These are phyloP conservation scores for Allomyces arbusculus DNA, from an alignment of 192 early-diverging fungal species.

Conservation along the genomic window DNA sequence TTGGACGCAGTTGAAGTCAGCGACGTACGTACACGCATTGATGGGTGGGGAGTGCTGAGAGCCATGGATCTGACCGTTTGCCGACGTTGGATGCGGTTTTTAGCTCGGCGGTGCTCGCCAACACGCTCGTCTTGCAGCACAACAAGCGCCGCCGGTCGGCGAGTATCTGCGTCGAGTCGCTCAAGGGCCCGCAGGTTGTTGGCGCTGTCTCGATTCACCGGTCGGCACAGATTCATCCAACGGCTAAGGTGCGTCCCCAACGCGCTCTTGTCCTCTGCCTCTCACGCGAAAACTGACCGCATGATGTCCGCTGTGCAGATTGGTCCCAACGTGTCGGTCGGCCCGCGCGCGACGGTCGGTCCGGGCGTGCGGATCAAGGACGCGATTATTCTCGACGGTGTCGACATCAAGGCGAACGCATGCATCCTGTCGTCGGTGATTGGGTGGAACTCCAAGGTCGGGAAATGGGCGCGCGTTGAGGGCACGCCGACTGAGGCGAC, in stretches of 20 bases:
- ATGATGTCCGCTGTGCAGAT: slow-evolving; percentile 18
- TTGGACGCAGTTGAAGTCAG: slow-evolving; percentile 96
- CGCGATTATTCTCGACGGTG: slow-evolving; percentile 80
- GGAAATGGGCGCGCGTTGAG: slow-evolving; percentile 82
- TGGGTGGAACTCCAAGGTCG: slow-evolving; percentile 86
- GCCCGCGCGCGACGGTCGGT: slow-evolving; percentile 67
- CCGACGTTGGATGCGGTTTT: not conserved
- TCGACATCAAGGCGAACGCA: slow-evolving; percentile 72
- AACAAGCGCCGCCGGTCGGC: slow-evolving; percentile 42
- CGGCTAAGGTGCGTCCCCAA: slow-evolving; percentile 38
- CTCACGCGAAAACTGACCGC: not conserved
- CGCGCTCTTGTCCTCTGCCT: not conserved
- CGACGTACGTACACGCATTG: slow-evolving; percentile 43
- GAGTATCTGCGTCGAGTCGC: slow-evolving; percentile 15
- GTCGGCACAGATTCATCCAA: slow-evolving; percentile 76
- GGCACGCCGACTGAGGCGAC: slow-evolving; percentile 40
- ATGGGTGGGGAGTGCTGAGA: too few species aligned
- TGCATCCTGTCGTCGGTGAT: slow-evolving; percentile 74
- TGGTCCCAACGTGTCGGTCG: slow-evolving; percentile 91
- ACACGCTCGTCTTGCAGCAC: slow-evolving; percentile 79
- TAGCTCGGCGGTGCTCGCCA: slow-evolving; percentile 80
- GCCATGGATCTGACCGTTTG: too few species aligned
- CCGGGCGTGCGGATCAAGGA: slow-evolving; percentile 85
- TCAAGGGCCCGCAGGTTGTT: slow-evolving; percentile 49
- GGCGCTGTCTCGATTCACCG: slow-evolving; percentile 91